A percentile compares a stretch with the other conserved stretches of the same genome.
Evolutionary conservation across 2,329 filamentous ascomycete species (phyloP).

Genomic region (Sarocladiaceae sp.): DNA sequence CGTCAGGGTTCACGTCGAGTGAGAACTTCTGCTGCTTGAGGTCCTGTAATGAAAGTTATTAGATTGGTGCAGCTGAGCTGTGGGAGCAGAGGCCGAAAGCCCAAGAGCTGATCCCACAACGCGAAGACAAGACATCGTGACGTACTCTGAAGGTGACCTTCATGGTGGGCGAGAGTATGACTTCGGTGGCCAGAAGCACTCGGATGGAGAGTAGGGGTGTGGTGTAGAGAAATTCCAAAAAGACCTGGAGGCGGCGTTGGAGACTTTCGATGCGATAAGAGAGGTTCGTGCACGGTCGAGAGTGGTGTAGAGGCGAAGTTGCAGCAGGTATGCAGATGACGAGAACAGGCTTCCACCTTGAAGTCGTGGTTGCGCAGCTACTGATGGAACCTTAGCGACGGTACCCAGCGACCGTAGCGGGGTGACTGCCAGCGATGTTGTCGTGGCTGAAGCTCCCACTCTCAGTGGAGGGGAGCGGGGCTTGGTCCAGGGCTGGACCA

Average conservation of each 20-base stretch:
- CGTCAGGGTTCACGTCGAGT: conserved; percentile 89
- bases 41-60: conserved; percentile 55
- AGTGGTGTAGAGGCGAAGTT: neutral
- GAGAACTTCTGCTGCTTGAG: conserved; percentile 98
- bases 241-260: neutral
- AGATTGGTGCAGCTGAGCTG: conserved; percentile 4
- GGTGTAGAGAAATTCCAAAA: neutral
- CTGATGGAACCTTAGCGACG: conserved; percentile 2
- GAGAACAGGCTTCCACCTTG: conserved; percentile 12
- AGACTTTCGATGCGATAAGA: neutral
- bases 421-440: too few species aligned
- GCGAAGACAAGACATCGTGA: conserved; percentile 16
- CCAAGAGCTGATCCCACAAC: neutral
- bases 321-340: conserved; percentile 10
- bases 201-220: neutral
- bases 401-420: too few species aligned
- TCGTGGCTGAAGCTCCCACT: too few species aligned
- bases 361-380: conserved; percentile 7
- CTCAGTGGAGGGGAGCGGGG: conserved; percentile 9
- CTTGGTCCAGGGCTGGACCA: neutral
- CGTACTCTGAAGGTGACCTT: conserved; percentile 65
- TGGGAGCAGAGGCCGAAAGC: neutral
- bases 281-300: neutral
- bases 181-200: conserved; percentile 23
- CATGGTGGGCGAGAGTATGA: conserved; percentile 46